phyloP scores from a whole-genome alignment of 2,329 filamentous ascomycete species.

The Ophioceras dolichostomum region DNA sequence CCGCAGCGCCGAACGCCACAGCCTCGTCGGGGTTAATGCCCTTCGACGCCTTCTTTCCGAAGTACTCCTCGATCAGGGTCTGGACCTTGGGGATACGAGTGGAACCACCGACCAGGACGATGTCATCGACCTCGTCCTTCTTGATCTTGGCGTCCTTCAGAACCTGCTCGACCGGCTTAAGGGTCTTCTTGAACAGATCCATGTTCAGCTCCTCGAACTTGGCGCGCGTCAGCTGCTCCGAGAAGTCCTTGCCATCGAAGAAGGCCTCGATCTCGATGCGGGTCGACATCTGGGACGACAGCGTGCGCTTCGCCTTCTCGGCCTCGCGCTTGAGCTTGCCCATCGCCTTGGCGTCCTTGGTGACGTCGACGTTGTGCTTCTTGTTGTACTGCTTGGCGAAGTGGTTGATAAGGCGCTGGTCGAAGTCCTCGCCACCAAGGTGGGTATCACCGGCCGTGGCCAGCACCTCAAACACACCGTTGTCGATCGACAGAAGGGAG shows the following conservation, averaged over 20 bases:
- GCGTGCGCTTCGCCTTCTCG: slow-evolving; percentile 97
- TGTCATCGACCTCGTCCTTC: slow-evolving; percentile 91
- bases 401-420: slow-evolving; percentile 93
- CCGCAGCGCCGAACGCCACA: slow-evolving; percentile 93
- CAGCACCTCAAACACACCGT: slow-evolving; percentile 89
- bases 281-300: slow-evolving; percentile 87
- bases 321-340: slow-evolving; percentile 99
- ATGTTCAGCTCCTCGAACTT: slow-evolving; percentile 99
- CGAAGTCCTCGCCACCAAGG: slow-evolving; percentile 97
- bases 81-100: slow-evolving; percentile 99
- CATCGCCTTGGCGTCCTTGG: slow-evolving; percentile 95
- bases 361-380: slow-evolving; percentile 86
- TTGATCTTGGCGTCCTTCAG: slow-evolving; percentile 96
- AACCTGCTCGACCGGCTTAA: slow-evolving; percentile 97
- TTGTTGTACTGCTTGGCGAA: slow-evolving; percentile 98
- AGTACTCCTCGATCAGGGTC: slow-evolving; percentile 89
- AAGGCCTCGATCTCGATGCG: slow-evolving; percentile 96
- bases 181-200: slow-evolving; percentile 97
- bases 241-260: slow-evolving; percentile 95
- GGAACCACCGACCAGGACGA: slow-evolving; percentile 95
- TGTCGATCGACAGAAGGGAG: slow-evolving; percentile 80
- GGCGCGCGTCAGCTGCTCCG: slow-evolving; percentile 92
- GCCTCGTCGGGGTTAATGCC: slow-evolving; percentile 99
- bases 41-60: slow-evolving; percentile 98
- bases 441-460: slow-evolving; percentile 95